A percentile compares a stretch with the other conserved stretches of the same genome.
phyloP scores from a whole-genome alignment of 2,329 filamentous ascomycete genomes.

The Ceratocystis harringtonii region DNA sequence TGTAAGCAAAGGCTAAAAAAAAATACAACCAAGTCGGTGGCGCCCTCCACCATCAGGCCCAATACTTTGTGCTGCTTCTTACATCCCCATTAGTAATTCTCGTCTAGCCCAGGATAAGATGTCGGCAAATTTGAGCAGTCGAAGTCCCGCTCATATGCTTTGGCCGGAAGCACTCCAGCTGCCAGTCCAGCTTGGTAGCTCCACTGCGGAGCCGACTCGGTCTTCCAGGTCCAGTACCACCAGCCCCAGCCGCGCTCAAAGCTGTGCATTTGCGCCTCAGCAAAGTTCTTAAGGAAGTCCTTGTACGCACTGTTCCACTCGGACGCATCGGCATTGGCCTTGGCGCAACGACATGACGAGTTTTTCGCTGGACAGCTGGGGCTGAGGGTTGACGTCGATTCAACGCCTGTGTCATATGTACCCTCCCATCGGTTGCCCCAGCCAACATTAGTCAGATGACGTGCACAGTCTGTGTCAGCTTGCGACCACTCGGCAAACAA shows the following conservation, averaged over 20 bases:
- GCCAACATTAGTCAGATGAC: constrained; percentile 76
- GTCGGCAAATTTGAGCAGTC: constrained; percentile 47
- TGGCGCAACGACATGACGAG: constrained; percentile 52
- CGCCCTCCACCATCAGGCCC: not conserved
- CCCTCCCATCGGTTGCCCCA: constrained; percentile 86
- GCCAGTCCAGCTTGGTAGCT: constrained; percentile 70
- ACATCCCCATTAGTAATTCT: constrained; percentile 22
- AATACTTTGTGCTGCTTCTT: not conserved
- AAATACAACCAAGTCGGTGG: no score
- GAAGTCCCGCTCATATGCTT: constrained; percentile 57
- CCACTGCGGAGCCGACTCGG: constrained; percentile 76
- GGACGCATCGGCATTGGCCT: constrained; percentile 58
- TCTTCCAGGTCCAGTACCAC: constrained; percentile 99
- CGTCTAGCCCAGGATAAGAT: constrained; percentile 36
- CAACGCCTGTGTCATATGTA: constrained; percentile 56
- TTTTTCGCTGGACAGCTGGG: constrained; percentile 60
- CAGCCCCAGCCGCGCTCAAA: constrained; percentile 92
- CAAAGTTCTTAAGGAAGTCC: constrained; percentile 73
- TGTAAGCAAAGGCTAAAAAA: no score
- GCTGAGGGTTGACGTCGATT: constrained; percentile 44
- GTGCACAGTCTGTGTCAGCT: constrained; percentile 87
- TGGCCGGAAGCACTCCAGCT: constrained; percentile 63
- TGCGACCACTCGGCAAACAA: constrained; percentile 96
- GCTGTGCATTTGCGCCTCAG: constrained; percentile 86
- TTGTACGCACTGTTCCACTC: constrained; percentile 63